Evolutionary conservation across 2,329 filamentous ascomycete species (phyloP), one percentile per base, ranked within the genome.

Genomic region (Seiridium cupressi): DNA sequence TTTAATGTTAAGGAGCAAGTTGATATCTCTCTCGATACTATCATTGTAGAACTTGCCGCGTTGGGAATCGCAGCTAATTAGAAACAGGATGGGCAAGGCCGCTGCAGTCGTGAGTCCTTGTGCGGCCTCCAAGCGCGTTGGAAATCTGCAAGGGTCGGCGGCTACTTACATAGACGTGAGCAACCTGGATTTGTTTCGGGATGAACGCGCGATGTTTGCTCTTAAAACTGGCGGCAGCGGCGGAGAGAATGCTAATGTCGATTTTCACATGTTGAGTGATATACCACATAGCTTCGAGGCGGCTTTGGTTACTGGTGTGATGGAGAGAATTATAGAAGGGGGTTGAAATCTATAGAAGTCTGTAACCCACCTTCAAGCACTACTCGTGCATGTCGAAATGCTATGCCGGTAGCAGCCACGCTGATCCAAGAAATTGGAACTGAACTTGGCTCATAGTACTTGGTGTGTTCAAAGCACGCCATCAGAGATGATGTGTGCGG

Each of bases 211-310:
- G 26, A 57, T 62, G 44, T 71, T 66, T 36, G 68, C 68, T 13
- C 40, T 61, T 10, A 60, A 65, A 65, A 35, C 56, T 72, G 34
- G 59, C 62, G 11, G 61, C 58, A 1, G 69, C 63, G 4, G 62
- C 18, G 18, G 18, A 26, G 18, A 26, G 18, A 26, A 67, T 54
- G 66, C 68, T 5, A 58, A 63, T 13, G 63, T 66, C 6, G 70
- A 72, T 49, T 66, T 70, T 36, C 70, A 71, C 35, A 42, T 71
- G 8, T 71, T 65, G 32, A 65, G 67, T 1, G 70, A 70, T 1
- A 56, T 72, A 9, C 62, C 65, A 10, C 68, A 70, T 54, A 63
- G 60, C 3, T 70, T 70, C 35, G 68, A 70, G 36, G 47, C 51
- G 4, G 60, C 64, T 1, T 1, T 42, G 1, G 57, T 62, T 3